Conservation (phyloP, 441 rosid species). For the Raphanus hybrid region DNA sequence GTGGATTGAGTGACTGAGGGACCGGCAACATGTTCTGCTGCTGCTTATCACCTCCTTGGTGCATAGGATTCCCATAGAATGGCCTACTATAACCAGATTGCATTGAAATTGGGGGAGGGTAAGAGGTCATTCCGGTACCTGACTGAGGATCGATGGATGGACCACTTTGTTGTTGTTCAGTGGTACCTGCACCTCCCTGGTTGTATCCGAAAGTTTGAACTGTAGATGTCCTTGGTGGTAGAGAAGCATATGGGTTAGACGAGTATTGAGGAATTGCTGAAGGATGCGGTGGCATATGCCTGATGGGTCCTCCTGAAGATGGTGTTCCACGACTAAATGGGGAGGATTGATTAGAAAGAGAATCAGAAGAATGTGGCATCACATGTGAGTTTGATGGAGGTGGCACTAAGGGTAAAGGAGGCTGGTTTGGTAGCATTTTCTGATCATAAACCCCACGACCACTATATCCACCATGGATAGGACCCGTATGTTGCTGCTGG, state of each 20-base stretch:
- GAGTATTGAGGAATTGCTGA: constrained; percentile 86
- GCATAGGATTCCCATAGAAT: constrained; percentile 60
- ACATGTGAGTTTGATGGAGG: constrained; percentile 52
- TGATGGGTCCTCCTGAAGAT: constrained; percentile 73
- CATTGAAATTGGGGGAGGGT: constrained; percentile 65
- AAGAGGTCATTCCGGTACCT: constrained; percentile 62
- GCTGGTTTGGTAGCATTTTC: constrained; percentile 69
- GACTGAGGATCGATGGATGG: constrained; percentile 57
- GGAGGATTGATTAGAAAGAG: constrained; percentile 1
- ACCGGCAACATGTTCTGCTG: constrained; percentile 57
- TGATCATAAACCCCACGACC: constrained; percentile 80
- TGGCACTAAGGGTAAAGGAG: constrained; percentile 95
- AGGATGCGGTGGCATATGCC: constrained; percentile 88
- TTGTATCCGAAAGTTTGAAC: constrained; percentile 65
- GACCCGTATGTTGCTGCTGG: constrained; percentile 63
- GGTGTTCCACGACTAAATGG: constrained; percentile 6
- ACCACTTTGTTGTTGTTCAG: constrained; percentile 69
- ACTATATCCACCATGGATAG: constrained; percentile 48
- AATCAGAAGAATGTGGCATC: constrained; percentile 9
- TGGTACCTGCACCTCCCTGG: constrained; percentile 57
- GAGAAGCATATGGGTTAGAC: constrained; percentile 71
- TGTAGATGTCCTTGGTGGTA: constrained; percentile 60
- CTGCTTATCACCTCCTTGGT: constrained; percentile 73
- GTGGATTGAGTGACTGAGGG: constrained; percentile 62
- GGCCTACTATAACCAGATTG: constrained; percentile 76